Conservation (phyloP, 306 rosid genomes). For the Rosa persica region DNA sequence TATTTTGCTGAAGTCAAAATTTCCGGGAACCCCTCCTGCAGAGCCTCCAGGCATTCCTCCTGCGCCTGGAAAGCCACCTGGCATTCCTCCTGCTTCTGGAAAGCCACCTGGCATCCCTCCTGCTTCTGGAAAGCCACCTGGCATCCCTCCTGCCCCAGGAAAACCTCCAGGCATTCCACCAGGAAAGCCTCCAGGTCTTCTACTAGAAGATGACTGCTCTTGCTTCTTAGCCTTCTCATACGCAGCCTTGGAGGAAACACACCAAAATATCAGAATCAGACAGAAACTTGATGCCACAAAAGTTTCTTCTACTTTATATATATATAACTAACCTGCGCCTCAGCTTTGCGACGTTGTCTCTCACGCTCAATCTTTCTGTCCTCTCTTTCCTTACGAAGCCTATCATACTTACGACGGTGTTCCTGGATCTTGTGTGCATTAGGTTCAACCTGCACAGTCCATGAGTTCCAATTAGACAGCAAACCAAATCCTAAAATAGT, state of each 20-base stretch:
- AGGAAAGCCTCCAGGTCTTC: constrained; percentile 59
- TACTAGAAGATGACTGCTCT: constrained; percentile 75
- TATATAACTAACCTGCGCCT: constrained; percentile 67
- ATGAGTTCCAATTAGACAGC: not conserved
- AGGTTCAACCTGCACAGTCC: constrained; percentile 68
- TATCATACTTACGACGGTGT: constrained; percentile 88
- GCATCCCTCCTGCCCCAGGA: constrained; percentile 32
- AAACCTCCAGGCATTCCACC: constrained; percentile 35
- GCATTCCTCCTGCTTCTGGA: constrained; percentile 35
- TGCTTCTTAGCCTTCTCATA: constrained; percentile 86
- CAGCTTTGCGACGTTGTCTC: constrained; percentile 76
- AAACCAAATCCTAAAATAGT: not conserved
- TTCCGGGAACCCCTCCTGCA: constrained; percentile 76
- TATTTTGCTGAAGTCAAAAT: constrained; percentile 86
- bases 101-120: constrained; percentile 49
- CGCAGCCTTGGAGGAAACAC: constrained; percentile 57
- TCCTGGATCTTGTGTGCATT: constrained; percentile 88
- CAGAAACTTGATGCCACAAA: constrained; percentile 1
- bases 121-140: constrained; percentile 40
- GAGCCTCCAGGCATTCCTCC: constrained; percentile 18
- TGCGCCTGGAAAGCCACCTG: not conserved
- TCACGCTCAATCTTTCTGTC: constrained; percentile 59
- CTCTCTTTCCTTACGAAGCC: constrained; percentile 79
- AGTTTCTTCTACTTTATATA: constrained; percentile 4
- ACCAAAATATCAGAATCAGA: constrained; percentile 23